Conservation (phyloP, 805 yeast species). For the Pichia eremophila region DNA sequence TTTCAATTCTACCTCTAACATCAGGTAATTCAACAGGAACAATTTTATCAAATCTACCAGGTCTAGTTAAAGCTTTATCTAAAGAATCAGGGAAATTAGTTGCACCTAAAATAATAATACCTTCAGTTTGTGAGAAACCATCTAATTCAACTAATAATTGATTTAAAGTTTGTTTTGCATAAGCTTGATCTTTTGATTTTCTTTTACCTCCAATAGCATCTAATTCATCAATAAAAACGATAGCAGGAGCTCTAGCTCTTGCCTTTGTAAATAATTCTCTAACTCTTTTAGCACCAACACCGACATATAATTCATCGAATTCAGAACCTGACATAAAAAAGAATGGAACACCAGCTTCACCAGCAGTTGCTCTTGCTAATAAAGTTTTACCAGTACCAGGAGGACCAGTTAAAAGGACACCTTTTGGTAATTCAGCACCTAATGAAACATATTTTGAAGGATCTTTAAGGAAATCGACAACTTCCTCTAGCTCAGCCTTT, state of each 20-base stretch:
- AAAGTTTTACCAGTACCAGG: constrained; percentile 99
- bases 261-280: constrained; percentile 92
- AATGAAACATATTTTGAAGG: constrained; percentile 93
- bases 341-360: constrained; percentile 98
- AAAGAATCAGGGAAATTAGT: constrained; percentile 96
- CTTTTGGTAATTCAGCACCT: constrained; percentile 97
- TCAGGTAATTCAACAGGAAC: constrained; percentile 95
- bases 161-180: constrained; percentile 93
- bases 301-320: constrained; percentile 95
- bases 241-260: constrained; percentile 91
- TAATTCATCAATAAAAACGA: constrained; percentile 92
- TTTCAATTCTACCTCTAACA: constrained; percentile 93
- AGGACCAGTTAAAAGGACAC: constrained; percentile 93
- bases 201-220: constrained; percentile 99
- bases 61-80: constrained; percentile 95
- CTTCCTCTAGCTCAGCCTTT: constrained; percentile 91
- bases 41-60: constrained; percentile 95
- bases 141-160: constrained; percentile 93
- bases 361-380: constrained; percentile 96
- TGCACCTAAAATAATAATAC: constrained; percentile 94
- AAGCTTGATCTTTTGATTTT: constrained; percentile 95
- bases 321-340: constrained; percentile 98
- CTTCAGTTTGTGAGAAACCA: constrained; percentile 87
- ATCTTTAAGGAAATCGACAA: constrained; percentile 94
- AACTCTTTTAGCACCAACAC: constrained; percentile 97